A percentile compares a stretch with the other conserved stretches of the same genome.
Evolutionary conservation across 306 rosid genomes (phyloP).

Genomic region (Spatholobus suberectus): DNA sequence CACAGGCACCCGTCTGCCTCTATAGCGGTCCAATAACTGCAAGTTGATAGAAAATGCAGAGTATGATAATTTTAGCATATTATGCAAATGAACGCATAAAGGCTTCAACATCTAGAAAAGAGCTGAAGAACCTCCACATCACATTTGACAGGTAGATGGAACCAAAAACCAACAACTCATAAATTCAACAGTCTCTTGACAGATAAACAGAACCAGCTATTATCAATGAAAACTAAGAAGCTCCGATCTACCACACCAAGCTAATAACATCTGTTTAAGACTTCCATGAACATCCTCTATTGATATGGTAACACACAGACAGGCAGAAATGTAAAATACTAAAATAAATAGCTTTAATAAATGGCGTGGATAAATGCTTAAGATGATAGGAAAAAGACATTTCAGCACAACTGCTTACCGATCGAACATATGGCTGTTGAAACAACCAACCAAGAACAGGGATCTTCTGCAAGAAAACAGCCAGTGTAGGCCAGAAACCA

Average conservation of each 20-base stretch:
- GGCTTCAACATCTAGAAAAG: not conserved
- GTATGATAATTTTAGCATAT: constrained; percentile 12
- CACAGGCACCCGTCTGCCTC: constrained; percentile 87
- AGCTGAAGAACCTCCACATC: not conserved
- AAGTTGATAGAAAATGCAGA: constrained; percentile 16
- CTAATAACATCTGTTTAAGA: not conserved
- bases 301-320: constrained; percentile 22
- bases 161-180: not conserved
- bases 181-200: not conserved
- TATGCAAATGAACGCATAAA: constrained; percentile 3
- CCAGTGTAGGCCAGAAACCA: constrained; percentile 98
- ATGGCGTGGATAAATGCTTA: not conserved
- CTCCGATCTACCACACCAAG: not conserved
- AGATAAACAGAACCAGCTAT: not conserved
- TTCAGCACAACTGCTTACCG: constrained; percentile 58
- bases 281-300: constrained; percentile 4
- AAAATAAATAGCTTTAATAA: not conserved
- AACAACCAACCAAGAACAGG: constrained; percentile 89
- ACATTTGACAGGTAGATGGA: constrained; percentile 2
- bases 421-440: constrained; percentile 84
- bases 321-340: not conserved
- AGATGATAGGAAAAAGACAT: not conserved
- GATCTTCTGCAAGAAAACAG: constrained; percentile 90
- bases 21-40: constrained; percentile 82
- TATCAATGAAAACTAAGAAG: constrained; percentile 10